These are phyloP conservation scores for Pichia kudriavzevii DNA, from an alignment of 1,139 yeast species.

Conservation along the genomic window DNA sequence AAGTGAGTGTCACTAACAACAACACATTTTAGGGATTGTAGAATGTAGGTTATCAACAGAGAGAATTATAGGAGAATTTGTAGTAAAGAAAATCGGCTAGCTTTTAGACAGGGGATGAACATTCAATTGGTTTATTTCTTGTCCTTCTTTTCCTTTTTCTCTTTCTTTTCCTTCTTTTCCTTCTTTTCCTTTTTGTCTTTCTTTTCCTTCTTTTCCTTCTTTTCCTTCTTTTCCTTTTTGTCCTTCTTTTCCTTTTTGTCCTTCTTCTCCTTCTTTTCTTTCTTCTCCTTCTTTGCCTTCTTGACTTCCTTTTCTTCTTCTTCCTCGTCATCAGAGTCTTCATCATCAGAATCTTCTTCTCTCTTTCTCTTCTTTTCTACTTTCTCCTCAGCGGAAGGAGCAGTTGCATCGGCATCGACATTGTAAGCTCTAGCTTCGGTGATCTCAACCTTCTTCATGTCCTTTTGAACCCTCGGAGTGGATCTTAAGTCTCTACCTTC, in stretches of 20 bases:
- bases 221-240: conserved; percentile 32
- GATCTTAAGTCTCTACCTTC: conserved; percentile 93
- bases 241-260: conserved; percentile 30
- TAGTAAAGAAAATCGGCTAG: no score
- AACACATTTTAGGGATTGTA: no score
- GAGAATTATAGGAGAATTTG: no score
- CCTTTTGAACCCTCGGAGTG: conserved; percentile 66
- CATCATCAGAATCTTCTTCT: conserved; percentile 43
- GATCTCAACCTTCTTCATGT: conserved; percentile 75
- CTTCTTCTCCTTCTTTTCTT: conserved; percentile 33
- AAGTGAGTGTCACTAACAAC: no score
- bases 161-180: conserved; percentile 40
- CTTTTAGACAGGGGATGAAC: conserved; percentile 9
- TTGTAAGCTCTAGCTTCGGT: conserved; percentile 83
- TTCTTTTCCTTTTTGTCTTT: conserved; percentile 41
- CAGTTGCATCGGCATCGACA: conserved; percentile 80
- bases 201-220: conserved; percentile 34
- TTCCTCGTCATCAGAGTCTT: conserved; percentile 31
- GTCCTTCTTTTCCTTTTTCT: conserved; percentile 41
- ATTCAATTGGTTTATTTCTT: conserved; percentile 20
- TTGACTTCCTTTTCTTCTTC: conserved; percentile 36
- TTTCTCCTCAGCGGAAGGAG: conserved; percentile 33
- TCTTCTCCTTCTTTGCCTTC: conserved; percentile 36
- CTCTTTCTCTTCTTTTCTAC: conserved; percentile 36
- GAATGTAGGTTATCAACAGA: no score